phyloP scores from a whole-genome alignment of 73 alveolate genomes.

The Blepharisma stoltei region DNA sequence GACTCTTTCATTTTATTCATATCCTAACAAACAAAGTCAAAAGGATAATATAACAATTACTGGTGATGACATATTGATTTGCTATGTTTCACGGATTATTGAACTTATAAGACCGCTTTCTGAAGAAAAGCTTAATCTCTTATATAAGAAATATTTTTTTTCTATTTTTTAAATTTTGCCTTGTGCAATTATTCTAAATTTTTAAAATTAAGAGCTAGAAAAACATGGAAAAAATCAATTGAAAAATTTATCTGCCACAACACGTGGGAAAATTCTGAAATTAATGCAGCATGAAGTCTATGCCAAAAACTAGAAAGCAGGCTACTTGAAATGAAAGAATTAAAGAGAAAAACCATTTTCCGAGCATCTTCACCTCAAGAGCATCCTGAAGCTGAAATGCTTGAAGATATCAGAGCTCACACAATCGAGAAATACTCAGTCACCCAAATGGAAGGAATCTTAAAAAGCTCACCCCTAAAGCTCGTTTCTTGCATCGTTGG shows the following conservation, averaged over 20 bases:
- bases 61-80: neutral
- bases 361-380: neutral
- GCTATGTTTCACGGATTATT: constrained; percentile 33
- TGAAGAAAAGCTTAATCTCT: constrained; percentile 27
- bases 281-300: neutral
- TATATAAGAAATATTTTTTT: no score
- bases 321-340: constrained; percentile 15
- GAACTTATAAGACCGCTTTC: constrained; percentile 30
- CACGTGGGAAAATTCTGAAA: constrained; percentile 41
- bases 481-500: constrained; percentile 18
- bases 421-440: neutral
- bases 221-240: constrained; percentile 40
- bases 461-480: neutral
- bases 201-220: no score
- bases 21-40: neutral
- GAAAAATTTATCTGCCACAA: constrained; percentile 45
- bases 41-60: neutral
- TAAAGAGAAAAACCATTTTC: neutral
- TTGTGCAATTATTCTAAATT: no score
- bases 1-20: no score
- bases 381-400: neutral
- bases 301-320: neutral
- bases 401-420: neutral
- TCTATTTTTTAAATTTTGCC: no score
- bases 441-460: neutral